Base-by-base conservation (phyloP, 2,329 filamentous ascomycete species). In the Trichoderma sp. region DNA sequence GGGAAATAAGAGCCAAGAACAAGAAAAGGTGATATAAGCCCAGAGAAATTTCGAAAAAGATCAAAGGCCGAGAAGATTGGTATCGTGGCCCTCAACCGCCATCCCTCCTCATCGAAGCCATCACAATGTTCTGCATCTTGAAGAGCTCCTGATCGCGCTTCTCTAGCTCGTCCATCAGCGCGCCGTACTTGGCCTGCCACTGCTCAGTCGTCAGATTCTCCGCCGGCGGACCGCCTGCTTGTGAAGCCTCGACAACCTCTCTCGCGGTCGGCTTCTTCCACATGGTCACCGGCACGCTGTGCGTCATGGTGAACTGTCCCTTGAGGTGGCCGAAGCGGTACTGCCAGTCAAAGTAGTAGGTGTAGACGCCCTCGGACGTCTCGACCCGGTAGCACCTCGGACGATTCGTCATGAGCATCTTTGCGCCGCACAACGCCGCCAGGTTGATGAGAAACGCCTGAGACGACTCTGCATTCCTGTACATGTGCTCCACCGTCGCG, bases 381-480 rank as follows among this genome's bases (percentile, higher is more conserved):
- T 82, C 80, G 24, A 82, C 64, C 12, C 81, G 79, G 19, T 83
- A 76, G 62, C 76, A 76, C 52, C 78, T 72, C 24, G 76, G 77
- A 21, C 77, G 73, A 6, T 75, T 74, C 14, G 77, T 77, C 75
- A 84, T 80, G 56, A 88, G 76, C 30, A 82, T 74, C 56, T 77
- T 80, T 3, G 83, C 83, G 9, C 86, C 86, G 0, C 81, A 81
- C 12, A 88, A 77, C 5, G 84, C 84, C 0, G 85, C 81, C 6
- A 88, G 73, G 70, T 87, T 88, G 68, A 87, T 82, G 14, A 88
- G 75, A 68, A 88, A 88, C 0, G 81, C 79, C 70, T 87, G 81
- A 5, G 82, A 80, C 12, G 79, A 83, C 1, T 77, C 74, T 0
- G 85, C 82, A 51, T 81, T 79, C 45, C 78, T 79, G 66, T 82